These are phyloP conservation scores for Kodamaea laetipori DNA, from an alignment of 805 yeast genomes.

Conservation along the genomic window DNA sequence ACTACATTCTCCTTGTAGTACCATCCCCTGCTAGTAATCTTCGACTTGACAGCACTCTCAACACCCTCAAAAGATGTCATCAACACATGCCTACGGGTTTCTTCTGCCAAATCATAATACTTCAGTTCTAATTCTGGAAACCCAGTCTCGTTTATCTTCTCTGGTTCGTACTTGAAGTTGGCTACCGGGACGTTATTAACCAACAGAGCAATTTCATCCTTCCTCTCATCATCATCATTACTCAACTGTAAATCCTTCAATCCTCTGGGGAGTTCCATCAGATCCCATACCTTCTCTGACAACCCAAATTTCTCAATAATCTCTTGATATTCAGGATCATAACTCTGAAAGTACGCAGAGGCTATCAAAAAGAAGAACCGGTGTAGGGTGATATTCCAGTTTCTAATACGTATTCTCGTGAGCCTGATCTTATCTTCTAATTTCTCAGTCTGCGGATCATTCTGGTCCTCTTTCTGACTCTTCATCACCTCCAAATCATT, in stretches of 20 bases:
- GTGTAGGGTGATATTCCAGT: slow-evolving; percentile 65
- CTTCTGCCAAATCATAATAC: slow-evolving; percentile 40
- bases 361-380: slow-evolving; percentile 78
- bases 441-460: neutral
- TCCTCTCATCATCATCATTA: slow-evolving; percentile 13
- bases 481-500: neutral
- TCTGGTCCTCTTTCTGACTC: neutral
- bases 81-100: slow-evolving; percentile 35
- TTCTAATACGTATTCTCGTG: slow-evolving; percentile 38
- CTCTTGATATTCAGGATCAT: slow-evolving; percentile 36
- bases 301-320: slow-evolving; percentile 23
- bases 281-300: slow-evolving; percentile 1
- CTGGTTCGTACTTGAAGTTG: slow-evolving; percentile 12
- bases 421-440: slow-evolving; percentile 28
- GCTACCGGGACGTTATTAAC: slow-evolving; percentile 20
- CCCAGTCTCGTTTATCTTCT: slow-evolving; percentile 11
- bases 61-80: slow-evolving; percentile 33
- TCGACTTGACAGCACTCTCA: slow-evolving; percentile 23
- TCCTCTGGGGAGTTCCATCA: slow-evolving; percentile 6
- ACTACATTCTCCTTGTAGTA: slow-evolving; percentile 12
- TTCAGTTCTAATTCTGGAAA: slow-evolving; percentile 25
- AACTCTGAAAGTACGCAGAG: slow-evolving; percentile 62
- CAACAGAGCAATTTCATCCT: slow-evolving; percentile 26
- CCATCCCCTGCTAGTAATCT: slow-evolving; percentile 26
- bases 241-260: slow-evolving; percentile 10